Percentiles rank a stretch among this genome's conserved stretches.
Conservation (phyloP, 2,329 filamentous ascomycete genomes). For the Erysiphe pulchra region DNA sequence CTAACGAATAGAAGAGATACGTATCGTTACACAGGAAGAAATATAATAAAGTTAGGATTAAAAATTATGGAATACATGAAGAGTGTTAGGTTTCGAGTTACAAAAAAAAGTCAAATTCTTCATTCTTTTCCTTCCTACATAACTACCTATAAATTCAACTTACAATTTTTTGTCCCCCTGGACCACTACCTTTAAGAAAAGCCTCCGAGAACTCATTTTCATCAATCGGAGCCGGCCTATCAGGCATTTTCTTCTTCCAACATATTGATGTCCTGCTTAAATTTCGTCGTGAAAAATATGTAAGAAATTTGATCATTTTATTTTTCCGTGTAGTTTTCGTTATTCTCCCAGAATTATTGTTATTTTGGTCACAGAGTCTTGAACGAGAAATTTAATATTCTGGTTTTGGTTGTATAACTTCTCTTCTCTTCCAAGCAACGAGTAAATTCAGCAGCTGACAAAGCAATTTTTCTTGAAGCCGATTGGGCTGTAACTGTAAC, state of each 20-base stretch:
- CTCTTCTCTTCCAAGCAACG: too few species aligned
- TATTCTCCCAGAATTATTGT: too few species aligned
- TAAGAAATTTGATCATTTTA: neutral
- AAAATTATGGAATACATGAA: neutral
- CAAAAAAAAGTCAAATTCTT: neutral
- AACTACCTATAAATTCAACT: slow-evolving; percentile 5
- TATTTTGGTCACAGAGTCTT: too few species aligned
- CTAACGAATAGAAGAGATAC: too few species aligned
- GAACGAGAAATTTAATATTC: too few species aligned
- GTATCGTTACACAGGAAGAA: neutral
- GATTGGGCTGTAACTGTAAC: too few species aligned
- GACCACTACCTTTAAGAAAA: slow-evolving; percentile 77
- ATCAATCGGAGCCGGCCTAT: slow-evolving; percentile 43
- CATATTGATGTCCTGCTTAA: neutral
- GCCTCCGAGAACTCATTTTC: slow-evolving; percentile 61
- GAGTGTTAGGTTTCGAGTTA: neutral
- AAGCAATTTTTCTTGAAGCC: too few species aligned
- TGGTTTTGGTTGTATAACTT: too few species aligned
- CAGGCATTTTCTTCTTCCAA: slow-evolving; percentile 38
- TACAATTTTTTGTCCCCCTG: slow-evolving; percentile 89
- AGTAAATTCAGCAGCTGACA: too few species aligned
- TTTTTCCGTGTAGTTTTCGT: too few species aligned
- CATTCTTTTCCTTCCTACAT: too few species aligned
- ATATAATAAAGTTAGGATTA: neutral
- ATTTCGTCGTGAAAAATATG: neutral